Evolutionary conservation across 73 alveolate species (phyloP).

Genomic region (Effrenium voratum): DNA sequence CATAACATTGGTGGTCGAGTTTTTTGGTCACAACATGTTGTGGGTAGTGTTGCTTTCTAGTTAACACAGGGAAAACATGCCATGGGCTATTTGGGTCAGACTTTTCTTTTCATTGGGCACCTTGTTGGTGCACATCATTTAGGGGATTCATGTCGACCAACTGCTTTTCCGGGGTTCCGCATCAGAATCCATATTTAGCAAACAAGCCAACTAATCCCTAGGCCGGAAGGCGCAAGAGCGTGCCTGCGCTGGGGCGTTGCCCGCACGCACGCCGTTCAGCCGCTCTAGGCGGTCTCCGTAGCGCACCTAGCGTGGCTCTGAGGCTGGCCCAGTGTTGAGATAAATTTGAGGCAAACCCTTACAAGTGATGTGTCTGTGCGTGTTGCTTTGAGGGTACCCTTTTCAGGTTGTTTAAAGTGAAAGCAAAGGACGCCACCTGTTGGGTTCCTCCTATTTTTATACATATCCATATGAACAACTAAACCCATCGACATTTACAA

Average conservation of each 20-base stretch:
- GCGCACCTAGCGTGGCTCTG: constrained; percentile 5
- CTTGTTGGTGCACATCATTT: too few species aligned
- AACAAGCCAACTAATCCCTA: background rate
- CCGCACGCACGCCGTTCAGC: constrained; percentile 38
- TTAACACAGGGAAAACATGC: too few species aligned
- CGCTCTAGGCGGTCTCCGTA: constrained; percentile 85
- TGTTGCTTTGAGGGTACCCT: background rate
- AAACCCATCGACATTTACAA: background rate
- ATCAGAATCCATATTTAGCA: background rate
- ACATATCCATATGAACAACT: background rate
- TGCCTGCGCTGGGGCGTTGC: constrained; percentile 58
- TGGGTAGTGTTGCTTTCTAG: too few species aligned
- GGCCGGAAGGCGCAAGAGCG: background rate
- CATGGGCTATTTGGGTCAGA: too few species aligned
- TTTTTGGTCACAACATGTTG: too few species aligned
- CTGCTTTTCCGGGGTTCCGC: too few species aligned
- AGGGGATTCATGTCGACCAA: too few species aligned
- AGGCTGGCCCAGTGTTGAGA: background rate
- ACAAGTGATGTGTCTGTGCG: background rate
- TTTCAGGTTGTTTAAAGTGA: background rate
- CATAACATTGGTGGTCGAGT: too few species aligned
- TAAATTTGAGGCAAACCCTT: background rate
- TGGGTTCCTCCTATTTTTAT: background rate
- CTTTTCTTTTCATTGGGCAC: too few species aligned
- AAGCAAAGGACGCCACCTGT: background rate